Evolutionary conservation across 2,329 filamentous ascomycete genomes (phyloP), one percentile per base, ranked within the genome.

Genomic region (Fusarium tjaetaba): DNA sequence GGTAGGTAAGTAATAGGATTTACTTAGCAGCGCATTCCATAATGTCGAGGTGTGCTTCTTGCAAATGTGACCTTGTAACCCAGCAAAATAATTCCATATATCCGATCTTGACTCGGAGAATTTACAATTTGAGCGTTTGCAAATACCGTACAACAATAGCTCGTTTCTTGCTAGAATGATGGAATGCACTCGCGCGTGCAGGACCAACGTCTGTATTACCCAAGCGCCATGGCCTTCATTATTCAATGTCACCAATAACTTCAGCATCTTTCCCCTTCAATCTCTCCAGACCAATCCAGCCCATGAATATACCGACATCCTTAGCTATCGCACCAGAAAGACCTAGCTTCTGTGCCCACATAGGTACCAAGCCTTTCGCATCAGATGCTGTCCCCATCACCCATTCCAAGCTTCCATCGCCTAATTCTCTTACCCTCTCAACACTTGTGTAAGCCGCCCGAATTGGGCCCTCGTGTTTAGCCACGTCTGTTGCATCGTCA

Each of bases 341-440:
- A 7, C 88, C 89, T 79, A 88, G 76, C 70, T 89, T 90, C 84
- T 95, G 93, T 73, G 92, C 79, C 84, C 86, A 90, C 79, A 87
- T 84, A 1, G 93, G 93, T 63, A 95, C 77, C 34, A 87, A 81
- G 0, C 93, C 93, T 61, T 86, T 86, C 0, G 93, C 93, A 79
- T 95, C 89, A 67, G 90, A 92, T 16, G 91, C 88, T 15, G 93
- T 95, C 14, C 90, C 92, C 92, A 96, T 95, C 65, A 92, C 84
- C 93, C 93, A 96, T 80, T 92, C 90, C 52, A 93, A 70, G 24
- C 82, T 80, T 2, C 83, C 82, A n/a, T 75, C 78, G 8, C 76
- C 79, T 10, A 87, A 68, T 76, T 86, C 83, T 63, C 86, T 82
- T 39, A 92, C 82, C 51, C 88, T 83, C 83, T 95, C 93, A 4